A percentile compares a stretch with the other conserved stretches of the same genome.
phyloP scores from a whole-genome alignment of 108 stramenopile genomes.

The Seminavis robusta region DNA sequence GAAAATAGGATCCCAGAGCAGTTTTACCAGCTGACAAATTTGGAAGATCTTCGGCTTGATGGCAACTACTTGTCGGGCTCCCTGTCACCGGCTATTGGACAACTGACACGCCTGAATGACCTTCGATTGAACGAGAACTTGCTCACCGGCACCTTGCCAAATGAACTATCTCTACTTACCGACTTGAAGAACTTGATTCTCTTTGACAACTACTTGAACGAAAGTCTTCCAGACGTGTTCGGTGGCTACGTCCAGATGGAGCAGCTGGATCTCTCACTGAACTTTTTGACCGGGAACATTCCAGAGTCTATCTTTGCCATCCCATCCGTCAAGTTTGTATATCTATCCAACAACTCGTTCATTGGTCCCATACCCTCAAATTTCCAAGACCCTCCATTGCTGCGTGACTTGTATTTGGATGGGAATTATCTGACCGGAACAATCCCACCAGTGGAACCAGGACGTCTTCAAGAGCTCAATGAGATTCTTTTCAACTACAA shows the following conservation, averaged over 20 bases:
- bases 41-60: constrained; percentile 31
- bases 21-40: constrained; percentile 10
- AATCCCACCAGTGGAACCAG: constrained; percentile 24
- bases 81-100: constrained; percentile 11
- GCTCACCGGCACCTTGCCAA: constrained; percentile 48
- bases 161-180: constrained; percentile 15
- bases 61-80: constrained; percentile 33
- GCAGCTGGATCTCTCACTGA: constrained; percentile 32
- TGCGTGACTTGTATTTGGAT: constrained; percentile 50
- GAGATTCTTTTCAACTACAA: constrained; percentile 31
- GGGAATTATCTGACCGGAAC: constrained; percentile 49
- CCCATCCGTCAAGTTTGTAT: constrained; percentile 45
- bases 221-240: constrained; percentile 31
- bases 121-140: constrained; percentile 49
- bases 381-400: constrained; percentile 9
- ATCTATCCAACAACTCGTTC: constrained; percentile 41
- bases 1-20: constrained; percentile 28
- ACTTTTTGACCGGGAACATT: constrained; percentile 29
- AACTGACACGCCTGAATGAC: constrained; percentile 33
- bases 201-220: constrained; percentile 27
- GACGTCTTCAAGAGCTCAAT: constrained; percentile 11
- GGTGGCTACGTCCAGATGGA: constrained; percentile 21
- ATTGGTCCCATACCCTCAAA: constrained; percentile 50
- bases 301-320: constrained; percentile 34
- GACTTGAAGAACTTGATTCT: constrained; percentile 36